Conservation (phyloP, 2,329 filamentous ascomycete genomes). For the Ophiocordyceps camponoti-rufipedis region DNA sequence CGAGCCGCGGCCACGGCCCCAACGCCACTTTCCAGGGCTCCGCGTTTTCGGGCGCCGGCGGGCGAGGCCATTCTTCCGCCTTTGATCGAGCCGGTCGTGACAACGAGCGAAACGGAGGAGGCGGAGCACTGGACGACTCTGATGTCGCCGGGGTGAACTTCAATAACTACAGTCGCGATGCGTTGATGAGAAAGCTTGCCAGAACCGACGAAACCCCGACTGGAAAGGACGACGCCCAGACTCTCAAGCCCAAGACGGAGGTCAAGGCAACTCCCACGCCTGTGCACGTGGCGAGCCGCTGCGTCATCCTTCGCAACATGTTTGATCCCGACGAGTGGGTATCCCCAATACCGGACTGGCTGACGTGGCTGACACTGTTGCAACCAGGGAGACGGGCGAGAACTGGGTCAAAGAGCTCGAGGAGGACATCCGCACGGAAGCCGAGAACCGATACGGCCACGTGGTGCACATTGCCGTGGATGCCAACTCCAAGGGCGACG, state of each 20-base stretch:
- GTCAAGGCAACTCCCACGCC: slow-evolving; percentile 63
- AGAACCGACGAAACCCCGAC: slow-evolving; percentile 69
- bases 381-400: slow-evolving; percentile 64
- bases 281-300: slow-evolving; percentile 83
- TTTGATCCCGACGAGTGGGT: slow-evolving; percentile 85
- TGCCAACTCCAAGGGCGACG: slow-evolving; percentile 83
- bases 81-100: slow-evolving; percentile 89
- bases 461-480: slow-evolving; percentile 95
- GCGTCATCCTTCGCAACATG: slow-evolving; percentile 88
- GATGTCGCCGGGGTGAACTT: slow-evolving; percentile 98
- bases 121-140: slow-evolving; percentile 89
- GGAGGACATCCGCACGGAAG: slow-evolving; percentile 82
- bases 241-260: slow-evolving; percentile 63
- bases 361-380: background rate
- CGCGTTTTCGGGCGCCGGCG: slow-evolving; percentile 76
- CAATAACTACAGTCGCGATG: slow-evolving; percentile 97
- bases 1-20: slow-evolving; percentile 77
- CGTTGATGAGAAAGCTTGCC: slow-evolving; percentile 95
- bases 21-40: slow-evolving; percentile 66
- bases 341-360: background rate
- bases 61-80: slow-evolving; percentile 64
- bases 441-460: slow-evolving; percentile 86
- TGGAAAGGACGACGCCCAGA: slow-evolving; percentile 49
- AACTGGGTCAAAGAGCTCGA: slow-evolving; percentile 86
- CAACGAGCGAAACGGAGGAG: slow-evolving; percentile 76